Conservation (phyloP, 2,329 filamentous ascomycete species). For the Chrysosporium keratinophilum region DNA sequence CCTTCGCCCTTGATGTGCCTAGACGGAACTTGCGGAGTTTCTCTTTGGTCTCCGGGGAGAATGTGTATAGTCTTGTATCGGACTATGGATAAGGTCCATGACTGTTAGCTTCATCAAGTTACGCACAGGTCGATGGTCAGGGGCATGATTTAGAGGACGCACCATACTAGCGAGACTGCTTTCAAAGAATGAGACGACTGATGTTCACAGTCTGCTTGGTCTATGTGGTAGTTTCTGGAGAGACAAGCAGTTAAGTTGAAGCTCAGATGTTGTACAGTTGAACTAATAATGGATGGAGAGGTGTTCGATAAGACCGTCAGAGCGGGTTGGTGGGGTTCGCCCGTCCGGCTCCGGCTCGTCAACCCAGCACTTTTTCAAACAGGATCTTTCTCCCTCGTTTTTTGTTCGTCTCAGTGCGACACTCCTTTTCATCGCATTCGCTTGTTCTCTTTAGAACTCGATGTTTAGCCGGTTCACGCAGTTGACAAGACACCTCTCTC, state of each 20-base stretch:
- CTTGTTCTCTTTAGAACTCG: slow-evolving; percentile 2
- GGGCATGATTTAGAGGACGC: neutral
- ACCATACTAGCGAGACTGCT: neutral
- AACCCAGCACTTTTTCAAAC: neutral
- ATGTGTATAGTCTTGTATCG: slow-evolving; percentile 82
- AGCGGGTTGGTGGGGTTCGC: neutral
- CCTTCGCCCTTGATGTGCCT: slow-evolving; percentile 73
- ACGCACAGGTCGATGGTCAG: neutral
- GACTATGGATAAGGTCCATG: slow-evolving; percentile 40
- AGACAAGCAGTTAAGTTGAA: too few relatives aligned
- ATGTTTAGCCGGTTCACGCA: slow-evolving; percentile 74
- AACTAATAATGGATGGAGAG: too few relatives aligned
- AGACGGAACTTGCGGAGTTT: slow-evolving; percentile 91
- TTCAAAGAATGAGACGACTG: too few relatives aligned
- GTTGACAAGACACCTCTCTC: slow-evolving; percentile 59
- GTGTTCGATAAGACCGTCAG: too few relatives aligned
- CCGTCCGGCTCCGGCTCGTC: neutral
- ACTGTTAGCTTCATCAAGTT: neutral
- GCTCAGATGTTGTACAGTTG: too few relatives aligned
- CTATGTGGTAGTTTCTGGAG: too few relatives aligned
- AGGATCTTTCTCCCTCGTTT: too few relatives aligned
- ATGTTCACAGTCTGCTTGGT: too few relatives aligned
- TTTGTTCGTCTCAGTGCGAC: neutral
- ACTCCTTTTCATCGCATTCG: neutral
- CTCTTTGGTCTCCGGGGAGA: slow-evolving; percentile 80